phyloP scores from a whole-genome alignment of 495 filamentous ascomycete genomes.

The Tuber indicum region DNA sequence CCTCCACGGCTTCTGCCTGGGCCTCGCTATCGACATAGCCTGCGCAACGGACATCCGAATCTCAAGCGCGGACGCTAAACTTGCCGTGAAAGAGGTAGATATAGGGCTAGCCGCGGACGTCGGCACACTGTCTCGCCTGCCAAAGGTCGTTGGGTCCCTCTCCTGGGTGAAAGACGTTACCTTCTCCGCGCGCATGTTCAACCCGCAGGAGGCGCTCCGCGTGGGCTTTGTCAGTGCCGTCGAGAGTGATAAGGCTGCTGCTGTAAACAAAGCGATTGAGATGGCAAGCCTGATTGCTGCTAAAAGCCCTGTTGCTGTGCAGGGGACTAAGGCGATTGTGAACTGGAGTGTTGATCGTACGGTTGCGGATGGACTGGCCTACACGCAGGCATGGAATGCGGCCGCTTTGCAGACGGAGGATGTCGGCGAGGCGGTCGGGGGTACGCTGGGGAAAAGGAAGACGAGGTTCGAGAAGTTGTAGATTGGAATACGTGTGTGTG shows the following conservation, averaged over 20 bases:
- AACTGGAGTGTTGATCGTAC: conserved; percentile 76
- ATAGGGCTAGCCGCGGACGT: conserved; percentile 92
- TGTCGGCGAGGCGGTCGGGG: conserved; percentile 63
- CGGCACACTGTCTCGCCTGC: conserved; percentile 76
- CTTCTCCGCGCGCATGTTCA: conserved; percentile 69
- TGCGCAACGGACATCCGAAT: conserved; percentile 75
- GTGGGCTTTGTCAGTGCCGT: conserved; percentile 83
- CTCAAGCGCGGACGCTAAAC: conserved; percentile 55
- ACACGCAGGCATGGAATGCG: conserved; percentile 81
- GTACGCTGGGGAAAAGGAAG: conserved; percentile 70
- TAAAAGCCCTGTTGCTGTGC: conserved; percentile 87
- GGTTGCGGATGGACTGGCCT: conserved; percentile 71
- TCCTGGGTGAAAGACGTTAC: conserved; percentile 92
- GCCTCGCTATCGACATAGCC: conserved; percentile 78
- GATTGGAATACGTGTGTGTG: not conserved
- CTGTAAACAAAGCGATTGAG: conserved; percentile 57
- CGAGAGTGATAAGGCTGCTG: conserved; percentile 56
- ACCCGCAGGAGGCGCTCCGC: conserved; percentile 67
- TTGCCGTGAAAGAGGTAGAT: conserved; percentile 90
- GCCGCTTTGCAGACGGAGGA: conserved; percentile 76
- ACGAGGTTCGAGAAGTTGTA: conserved; percentile 84
- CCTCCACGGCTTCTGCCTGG: conserved; percentile 73
- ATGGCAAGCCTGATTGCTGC: conserved; percentile 60
- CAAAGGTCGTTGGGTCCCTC: conserved; percentile 67
- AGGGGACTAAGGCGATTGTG: conserved; percentile 87